These are phyloP conservation scores for Orbilia javanica DNA, from an alignment of 2,329 filamentous ascomycete genomes.

Conservation along the genomic window DNA sequence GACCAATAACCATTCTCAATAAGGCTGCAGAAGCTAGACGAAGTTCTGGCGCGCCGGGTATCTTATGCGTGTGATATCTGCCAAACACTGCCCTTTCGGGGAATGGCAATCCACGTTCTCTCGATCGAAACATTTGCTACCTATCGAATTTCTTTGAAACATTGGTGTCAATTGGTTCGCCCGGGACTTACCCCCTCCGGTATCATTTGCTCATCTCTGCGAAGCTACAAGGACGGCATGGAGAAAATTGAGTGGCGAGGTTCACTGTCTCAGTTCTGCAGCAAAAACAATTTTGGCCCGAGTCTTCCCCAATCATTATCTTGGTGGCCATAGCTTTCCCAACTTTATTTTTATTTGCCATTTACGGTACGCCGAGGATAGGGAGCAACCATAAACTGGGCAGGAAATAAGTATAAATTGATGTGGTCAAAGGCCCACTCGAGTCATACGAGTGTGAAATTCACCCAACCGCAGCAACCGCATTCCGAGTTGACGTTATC, in stretches of 20 bases:
- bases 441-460: not conserved
- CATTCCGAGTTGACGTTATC: conserved; percentile 10
- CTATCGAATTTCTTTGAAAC: conserved; percentile 23
- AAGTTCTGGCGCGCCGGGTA: not conserved
- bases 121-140: conserved; percentile 43
- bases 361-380: not conserved
- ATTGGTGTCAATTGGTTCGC: not conserved
- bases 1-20: conserved; percentile 7
- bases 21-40: conserved; percentile 8
- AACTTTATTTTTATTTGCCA: conserved; percentile 12
- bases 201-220: not conserved
- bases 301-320: not conserved
- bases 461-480: not conserved
- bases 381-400: not conserved
- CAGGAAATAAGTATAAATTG: conserved; percentile 12
- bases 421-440: not conserved
- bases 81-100: conserved; percentile 5
- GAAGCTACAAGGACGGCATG: not conserved
- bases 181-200: not conserved
- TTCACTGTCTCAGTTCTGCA: not conserved
- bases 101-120: conserved; percentile 27
- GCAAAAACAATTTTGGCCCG: not conserved
- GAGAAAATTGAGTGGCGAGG: conserved; percentile 11
- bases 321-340: conserved; percentile 17
- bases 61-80: conserved; percentile 6